Evolutionary conservation across 179 eudicot species (phyloP), one percentile per base, ranked within the genome.

Genomic region (Pouteria campechiana): DNA sequence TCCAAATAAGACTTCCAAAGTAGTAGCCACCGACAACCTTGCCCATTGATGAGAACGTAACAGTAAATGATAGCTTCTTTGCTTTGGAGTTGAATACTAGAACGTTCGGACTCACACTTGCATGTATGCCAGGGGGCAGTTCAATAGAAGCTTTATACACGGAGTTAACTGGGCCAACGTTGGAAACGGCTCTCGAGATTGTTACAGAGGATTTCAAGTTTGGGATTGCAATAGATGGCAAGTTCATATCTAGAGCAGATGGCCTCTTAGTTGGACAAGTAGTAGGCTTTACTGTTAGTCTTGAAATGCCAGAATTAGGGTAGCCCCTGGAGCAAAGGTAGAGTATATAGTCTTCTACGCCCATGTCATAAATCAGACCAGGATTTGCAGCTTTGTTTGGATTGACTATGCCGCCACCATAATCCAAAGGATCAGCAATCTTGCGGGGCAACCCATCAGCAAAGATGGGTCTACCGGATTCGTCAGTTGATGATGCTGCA

Each of bases 1-100:
- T 51, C 65, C 65, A 60, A 22, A 34, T 52, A 8, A 52, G 17
- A 53, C 65, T 60, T n/a, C 58, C 65, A 22, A 51, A 51, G 38
- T 30, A 24, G 13, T 52, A 60, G 5, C 30, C 53, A 5, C 30
- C 47, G 37, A 14, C 52, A 16, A 17, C 22, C 30, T 31, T 32
- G 17, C 35, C 40, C 23, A 7, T 37, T 6, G 64, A 7, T 3
- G 32, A 37, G 17, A 59, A 27, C 23, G 16, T 44, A 32, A 60
- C 41, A 5, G 6, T 24, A 19, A 42, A 51, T 19, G 48, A 52
- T 15, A 44, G 16, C 8, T 34, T 51, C 48, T 18, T 60, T 14
- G 42, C 25, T 2, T 16, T 18, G 29, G 36, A 27, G 24, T 51
- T 60, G 48, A 60, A 60, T 6, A 41, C 43, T 53, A 52, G 33